These are phyloP conservation scores for Fistulifera pelliculosa DNA, from an alignment of 108 stramenopile genomes.

Conservation along the genomic window DNA sequence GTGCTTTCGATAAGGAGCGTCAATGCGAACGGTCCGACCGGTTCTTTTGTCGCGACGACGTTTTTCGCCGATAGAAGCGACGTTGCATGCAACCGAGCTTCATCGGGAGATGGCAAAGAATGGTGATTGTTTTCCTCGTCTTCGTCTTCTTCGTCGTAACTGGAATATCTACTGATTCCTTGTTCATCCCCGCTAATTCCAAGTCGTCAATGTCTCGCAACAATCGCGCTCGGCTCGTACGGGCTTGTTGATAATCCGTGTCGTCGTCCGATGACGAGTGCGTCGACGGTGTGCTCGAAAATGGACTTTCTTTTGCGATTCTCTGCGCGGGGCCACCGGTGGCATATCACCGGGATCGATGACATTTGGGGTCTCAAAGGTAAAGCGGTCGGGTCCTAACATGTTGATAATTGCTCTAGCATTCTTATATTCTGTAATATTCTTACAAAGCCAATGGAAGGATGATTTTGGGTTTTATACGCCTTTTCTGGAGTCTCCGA, in stretches of 20 bases:
- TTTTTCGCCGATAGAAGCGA: conserved; percentile 15
- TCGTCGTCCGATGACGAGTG: not conserved
- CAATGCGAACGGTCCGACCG: not conserved
- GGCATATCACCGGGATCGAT: conserved; percentile 34
- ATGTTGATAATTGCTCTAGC: conserved; percentile 14
- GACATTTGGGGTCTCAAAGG: conserved; percentile 40
- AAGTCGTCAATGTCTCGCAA: conserved; percentile 6
- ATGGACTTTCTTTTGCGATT: conserved; percentile 6
- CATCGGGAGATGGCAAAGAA: conserved; percentile 13
- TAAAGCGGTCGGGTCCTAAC: conserved; percentile 28
- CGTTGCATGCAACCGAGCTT: conserved; percentile 27
- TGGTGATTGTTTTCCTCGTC: conserved; percentile 4
- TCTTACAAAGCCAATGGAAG: too few species aligned
- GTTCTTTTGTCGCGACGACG: not conserved
- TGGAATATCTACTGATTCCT: conserved; percentile 8
- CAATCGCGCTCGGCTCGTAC: not conserved
- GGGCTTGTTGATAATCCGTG: not conserved
- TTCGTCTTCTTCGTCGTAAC: conserved; percentile 10
- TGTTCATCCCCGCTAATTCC: not conserved
- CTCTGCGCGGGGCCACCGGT: not conserved
- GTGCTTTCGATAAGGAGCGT: conserved; percentile 4
- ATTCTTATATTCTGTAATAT: not conserved
- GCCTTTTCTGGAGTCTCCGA: too few species aligned
- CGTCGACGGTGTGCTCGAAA: not conserved
- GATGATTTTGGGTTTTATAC: too few species aligned